Conservation (phyloP, 73 alveolate genomes). For the Paramecium caudatum region DNA sequence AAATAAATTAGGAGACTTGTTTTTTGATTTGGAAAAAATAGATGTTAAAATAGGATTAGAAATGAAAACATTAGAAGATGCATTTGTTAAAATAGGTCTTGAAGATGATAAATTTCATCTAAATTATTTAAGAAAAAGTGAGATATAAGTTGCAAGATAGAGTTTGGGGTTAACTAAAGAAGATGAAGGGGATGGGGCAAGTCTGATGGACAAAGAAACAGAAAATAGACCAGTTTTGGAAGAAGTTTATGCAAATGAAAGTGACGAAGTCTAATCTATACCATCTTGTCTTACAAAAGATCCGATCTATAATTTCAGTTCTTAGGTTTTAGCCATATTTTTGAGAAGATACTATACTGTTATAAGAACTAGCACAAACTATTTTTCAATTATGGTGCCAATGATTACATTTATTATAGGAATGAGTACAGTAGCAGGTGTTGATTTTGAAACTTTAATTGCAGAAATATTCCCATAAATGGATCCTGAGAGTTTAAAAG, state of each 20-base stretch:
- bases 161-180: slow-evolving; percentile 31
- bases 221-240: not conserved
- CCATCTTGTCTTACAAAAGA: slow-evolving; percentile 30
- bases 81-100: slow-evolving; percentile 89
- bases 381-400: slow-evolving; percentile 27
- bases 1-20: slow-evolving; percentile 75
- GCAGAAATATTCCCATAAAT: not conserved
- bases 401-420: slow-evolving; percentile 49
- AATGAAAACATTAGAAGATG: slow-evolving; percentile 98
- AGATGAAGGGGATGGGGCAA: not conserved
- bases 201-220: too few species aligned
- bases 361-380: slow-evolving; percentile 45
- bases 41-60: slow-evolving; percentile 76
- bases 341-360: slow-evolving; percentile 40
- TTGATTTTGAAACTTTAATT: slow-evolving; percentile 14
- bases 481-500: not conserved
- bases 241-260: not conserved
- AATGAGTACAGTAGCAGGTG: not conserved
- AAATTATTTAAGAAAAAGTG: slow-evolving; percentile 7
- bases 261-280: not conserved
- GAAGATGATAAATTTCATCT: slow-evolving; percentile 66
- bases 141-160: not conserved
- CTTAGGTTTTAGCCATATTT: slow-evolving; percentile 5
- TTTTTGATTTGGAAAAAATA: slow-evolving; percentile 76
- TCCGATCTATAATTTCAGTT: not conserved